These are phyloP conservation scores for Penicillium sp. DNA, from an alignment of 2,329 filamentous ascomycete species.

Conservation along the genomic window DNA sequence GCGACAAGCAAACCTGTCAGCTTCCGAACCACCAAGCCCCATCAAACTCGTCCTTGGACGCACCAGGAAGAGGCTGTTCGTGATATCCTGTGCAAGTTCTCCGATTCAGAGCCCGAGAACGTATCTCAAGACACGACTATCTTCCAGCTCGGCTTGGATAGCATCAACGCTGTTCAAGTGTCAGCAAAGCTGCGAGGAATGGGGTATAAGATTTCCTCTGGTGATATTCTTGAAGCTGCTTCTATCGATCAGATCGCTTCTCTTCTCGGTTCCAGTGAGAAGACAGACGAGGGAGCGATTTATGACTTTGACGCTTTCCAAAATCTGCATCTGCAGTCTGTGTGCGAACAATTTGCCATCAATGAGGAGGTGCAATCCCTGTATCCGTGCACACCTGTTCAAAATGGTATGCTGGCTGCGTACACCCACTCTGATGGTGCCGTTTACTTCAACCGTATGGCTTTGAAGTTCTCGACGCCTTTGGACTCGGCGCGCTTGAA, in stretches of 20 bases:
- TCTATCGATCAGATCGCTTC: conserved; percentile 37
- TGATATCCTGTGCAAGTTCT: conserved; percentile 59
- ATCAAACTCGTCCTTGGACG: conserved; percentile 46
- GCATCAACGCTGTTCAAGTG: conserved; percentile 81
- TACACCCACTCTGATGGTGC: conserved; percentile 67
- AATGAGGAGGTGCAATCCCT: conserved; percentile 55
- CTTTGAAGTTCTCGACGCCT: conserved; percentile 49
- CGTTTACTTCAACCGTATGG: conserved; percentile 75
- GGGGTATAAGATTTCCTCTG: conserved; percentile 62
- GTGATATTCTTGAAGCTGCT: conserved; percentile 69
- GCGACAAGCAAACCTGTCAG: conserved; percentile 3
- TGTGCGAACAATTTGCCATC: conserved; percentile 37
- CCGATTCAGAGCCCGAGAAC: conserved; percentile 49
- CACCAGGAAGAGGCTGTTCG: conserved; percentile 56
- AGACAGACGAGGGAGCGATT: conserved; percentile 3
- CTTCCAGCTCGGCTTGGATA: conserved; percentile 86
- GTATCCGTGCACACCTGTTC: conserved; percentile 76
- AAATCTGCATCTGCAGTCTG: conserved; percentile 34
- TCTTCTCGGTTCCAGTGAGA: conserved; percentile 41
- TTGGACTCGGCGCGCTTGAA: conserved; percentile 48
- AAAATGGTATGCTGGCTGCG: conserved; percentile 76
- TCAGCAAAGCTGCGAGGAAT: conserved; percentile 65
- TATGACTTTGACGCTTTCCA: conserved; percentile 58
- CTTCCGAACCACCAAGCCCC: conserved; percentile 4
- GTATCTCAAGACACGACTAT: conserved; percentile 70